These are phyloP conservation scores for Vaccinium macrocarpon DNA, from an alignment of 148 eudicot genomes.

Conservation along the genomic window DNA sequence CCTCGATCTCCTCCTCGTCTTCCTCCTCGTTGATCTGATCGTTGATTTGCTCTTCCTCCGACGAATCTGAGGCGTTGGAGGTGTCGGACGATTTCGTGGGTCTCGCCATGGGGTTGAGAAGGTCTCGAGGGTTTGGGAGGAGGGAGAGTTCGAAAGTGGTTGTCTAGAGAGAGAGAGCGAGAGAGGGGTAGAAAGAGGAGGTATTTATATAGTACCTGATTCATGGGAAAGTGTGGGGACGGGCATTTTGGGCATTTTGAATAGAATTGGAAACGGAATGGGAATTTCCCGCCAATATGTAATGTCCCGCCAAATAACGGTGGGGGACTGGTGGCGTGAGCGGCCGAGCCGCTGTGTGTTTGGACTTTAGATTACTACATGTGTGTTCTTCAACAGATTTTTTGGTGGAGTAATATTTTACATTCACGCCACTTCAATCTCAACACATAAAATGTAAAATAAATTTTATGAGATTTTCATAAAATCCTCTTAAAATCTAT, in stretches of 20 bases:
- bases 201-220: not conserved
- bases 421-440: too few relatives aligned
- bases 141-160: not conserved
- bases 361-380: not conserved
- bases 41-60: constrained; percentile 50
- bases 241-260: not conserved
- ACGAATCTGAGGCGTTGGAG: constrained; percentile 38
- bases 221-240: not conserved
- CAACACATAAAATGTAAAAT: too few relatives aligned
- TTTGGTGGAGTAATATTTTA: too few relatives aligned
- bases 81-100: constrained; percentile 24
- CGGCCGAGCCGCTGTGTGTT: not conserved
- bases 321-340: not conserved
- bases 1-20: constrained; percentile 74
- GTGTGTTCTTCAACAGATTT: too few relatives aligned
- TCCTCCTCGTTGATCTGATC: constrained; percentile 45
- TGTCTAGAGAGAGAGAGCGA: not conserved
- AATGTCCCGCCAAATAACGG: constrained; percentile 23
- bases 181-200: not conserved
- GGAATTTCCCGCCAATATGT: constrained; percentile 25
- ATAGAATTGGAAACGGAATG: not conserved
- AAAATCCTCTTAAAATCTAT: too few relatives aligned
- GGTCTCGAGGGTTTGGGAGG: constrained; percentile 42
- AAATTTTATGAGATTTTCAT: too few relatives aligned
- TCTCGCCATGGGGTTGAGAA: constrained; percentile 17